A percentile compares a stretch with the other conserved stretches of the same genome.
Conservation (phyloP, 2,329 filamentous ascomycete species). For the Rhynchosporium secalis region DNA sequence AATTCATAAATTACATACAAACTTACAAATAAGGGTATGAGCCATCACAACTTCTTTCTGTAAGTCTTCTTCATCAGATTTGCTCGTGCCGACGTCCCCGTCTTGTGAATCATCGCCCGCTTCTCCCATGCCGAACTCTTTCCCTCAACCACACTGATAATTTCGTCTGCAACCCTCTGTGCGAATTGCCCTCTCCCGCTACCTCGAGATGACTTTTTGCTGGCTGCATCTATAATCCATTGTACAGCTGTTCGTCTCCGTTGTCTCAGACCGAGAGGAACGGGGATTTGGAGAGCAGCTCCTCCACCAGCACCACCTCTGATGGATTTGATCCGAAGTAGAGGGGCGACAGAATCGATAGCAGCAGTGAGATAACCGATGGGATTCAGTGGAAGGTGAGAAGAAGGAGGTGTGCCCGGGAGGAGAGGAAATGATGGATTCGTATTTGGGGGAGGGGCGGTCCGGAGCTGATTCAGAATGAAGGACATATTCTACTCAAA, state of each 20-base stretch:
- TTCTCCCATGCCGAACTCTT: constrained; percentile 82
- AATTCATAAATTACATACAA: constrained; percentile 23
- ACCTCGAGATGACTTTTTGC: constrained; percentile 72
- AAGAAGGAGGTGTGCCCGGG: constrained; percentile 72
- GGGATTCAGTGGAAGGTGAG: constrained; percentile 84
- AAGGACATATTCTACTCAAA: constrained; percentile 73
- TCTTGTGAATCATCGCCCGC: constrained; percentile 75
- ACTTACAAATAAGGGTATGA: not conserved
- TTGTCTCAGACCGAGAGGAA: constrained; percentile 73
- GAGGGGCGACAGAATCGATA: constrained; percentile 88
- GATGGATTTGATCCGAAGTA: constrained; percentile 76
- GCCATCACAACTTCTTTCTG: constrained; percentile 39
- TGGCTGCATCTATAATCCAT: constrained; percentile 87
- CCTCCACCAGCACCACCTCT: constrained; percentile 85
- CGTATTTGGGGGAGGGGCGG: constrained; percentile 73
- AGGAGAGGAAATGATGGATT: constrained; percentile 71
- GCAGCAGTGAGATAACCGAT: constrained; percentile 86
- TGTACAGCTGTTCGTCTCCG: constrained; percentile 75
- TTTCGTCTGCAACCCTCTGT: constrained; percentile 77
- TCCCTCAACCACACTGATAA: constrained; percentile 86
- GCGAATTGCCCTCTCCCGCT: constrained; percentile 74
- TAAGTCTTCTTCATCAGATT: constrained; percentile 54
- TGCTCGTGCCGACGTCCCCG: constrained; percentile 73
- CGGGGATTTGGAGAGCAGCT: constrained; percentile 76
- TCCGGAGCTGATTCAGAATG: constrained; percentile 83